Evolutionary conservation across 2,329 filamentous ascomycete species (phyloP), one percentile per base, ranked within the genome.

Genomic region (Colletotrichum eleusines): DNA sequence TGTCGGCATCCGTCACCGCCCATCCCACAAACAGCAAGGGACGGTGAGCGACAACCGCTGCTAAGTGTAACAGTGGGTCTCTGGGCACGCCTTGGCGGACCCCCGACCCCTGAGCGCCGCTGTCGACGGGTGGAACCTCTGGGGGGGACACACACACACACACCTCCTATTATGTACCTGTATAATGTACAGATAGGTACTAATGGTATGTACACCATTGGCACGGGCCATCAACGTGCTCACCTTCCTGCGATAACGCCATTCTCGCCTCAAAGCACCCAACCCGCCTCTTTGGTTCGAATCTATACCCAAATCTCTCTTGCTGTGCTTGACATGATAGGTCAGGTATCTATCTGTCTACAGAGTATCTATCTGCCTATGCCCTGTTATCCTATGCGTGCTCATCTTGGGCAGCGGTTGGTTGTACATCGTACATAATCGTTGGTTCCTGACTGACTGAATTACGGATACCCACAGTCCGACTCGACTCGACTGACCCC

Each of bases 201-300:
- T n/a, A n/a, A n/a, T n/a, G n/a, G n/a, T n/a, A n/a, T n/a, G n/a
- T n/a, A n/a, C n/a, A n/a, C n/a, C n/a, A n/a, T 40, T 44, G 6
- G 5, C 35, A 44, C 38, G 35, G 23, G 8, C 59, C 44, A 61
- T 18, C 59, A 18, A 5, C 18, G 20, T 46, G 57, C 57, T 60
- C 44, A 62, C 18, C n/a, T 63, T 44, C 69, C 64, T 74, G 76
- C 69, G 76, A 81, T 81, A 80, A 81, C 80, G 80, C 80, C 79
- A 81, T 81, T 78, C 75, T 77, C 72, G 76, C 78, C 77, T 76
- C 77, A 78, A 76, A 81, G 80, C 80, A 81, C 76, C 73, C 73
- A 76, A 74, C 63, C 63, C 53, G 38, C 53, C 57, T 28, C 53
- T 50, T 26, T 63, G 51, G 51, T 62, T 42, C 57, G n/a, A 46